A percentile compares a stretch with the other conserved stretches of the same genome.
These are phyloP conservation scores for Quercus agrifolia DNA, from an alignment of 306 rosid genomes.

Conservation along the genomic window DNA sequence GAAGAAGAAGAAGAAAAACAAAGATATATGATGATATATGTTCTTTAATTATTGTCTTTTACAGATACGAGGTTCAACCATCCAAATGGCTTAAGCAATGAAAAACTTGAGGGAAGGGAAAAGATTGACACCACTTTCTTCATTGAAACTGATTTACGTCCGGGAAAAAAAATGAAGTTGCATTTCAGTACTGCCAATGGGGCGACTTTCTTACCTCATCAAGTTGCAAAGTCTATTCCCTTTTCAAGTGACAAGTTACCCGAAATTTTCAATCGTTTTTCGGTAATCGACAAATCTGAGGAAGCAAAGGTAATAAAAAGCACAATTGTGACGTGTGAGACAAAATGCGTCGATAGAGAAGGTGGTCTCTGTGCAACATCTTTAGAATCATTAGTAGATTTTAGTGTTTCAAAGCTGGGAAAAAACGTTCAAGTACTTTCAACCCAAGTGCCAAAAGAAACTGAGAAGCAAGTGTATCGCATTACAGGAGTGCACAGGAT, in stretches of 20 bases:
- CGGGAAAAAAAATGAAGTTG: too few species aligned
- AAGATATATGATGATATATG: too few species aligned
- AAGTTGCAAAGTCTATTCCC: background rate
- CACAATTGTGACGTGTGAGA: slow-evolving; percentile 27
- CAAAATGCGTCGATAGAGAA: background rate
- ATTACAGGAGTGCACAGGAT: slow-evolving; percentile 6
- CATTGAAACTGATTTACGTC: too few species aligned
- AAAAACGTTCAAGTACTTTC: background rate
- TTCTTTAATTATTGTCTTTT: too few species aligned
- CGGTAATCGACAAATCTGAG: background rate
- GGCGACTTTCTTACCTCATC: background rate
- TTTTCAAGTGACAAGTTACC: slow-evolving; percentile 12
- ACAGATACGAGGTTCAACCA: too few species aligned
- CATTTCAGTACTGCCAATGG: too few species aligned
- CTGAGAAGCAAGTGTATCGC: background rate
- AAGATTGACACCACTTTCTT: too few species aligned
- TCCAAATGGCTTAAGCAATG: too few species aligned
- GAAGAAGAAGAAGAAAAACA: too few species aligned
- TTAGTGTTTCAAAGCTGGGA: slow-evolving; percentile 27
- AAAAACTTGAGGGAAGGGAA: too few species aligned
- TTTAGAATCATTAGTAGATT: slow-evolving; percentile 22
- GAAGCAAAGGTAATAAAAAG: slow-evolving; percentile 5
- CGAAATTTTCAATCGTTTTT: too few species aligned
- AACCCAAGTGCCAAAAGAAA: slow-evolving; percentile 12
- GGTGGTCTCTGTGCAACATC: slow-evolving; percentile 31